phyloP scores from a whole-genome alignment of 192 early-diverging fungal genomes.

The Backusella sp. region DNA sequence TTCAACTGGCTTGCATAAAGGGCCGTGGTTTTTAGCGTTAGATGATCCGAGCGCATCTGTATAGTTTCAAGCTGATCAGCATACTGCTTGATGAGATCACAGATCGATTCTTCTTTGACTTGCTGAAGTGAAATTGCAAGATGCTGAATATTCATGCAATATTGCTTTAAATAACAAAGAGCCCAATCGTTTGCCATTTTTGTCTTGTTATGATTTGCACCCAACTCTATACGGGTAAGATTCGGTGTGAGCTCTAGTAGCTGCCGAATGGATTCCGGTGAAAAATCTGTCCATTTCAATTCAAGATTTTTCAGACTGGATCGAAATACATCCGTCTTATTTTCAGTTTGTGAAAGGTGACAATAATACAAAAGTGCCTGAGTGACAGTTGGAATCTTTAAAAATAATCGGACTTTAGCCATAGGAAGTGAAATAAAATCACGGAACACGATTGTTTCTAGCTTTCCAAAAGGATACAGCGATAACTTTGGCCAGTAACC shows the following conservation, averaged over 20 bases:
- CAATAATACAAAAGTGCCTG: not conserved
- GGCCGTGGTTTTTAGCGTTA: not conserved
- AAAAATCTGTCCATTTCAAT: slow-evolving; percentile 15
- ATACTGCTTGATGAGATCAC: slow-evolving; percentile 6
- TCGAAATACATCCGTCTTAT: not conserved
- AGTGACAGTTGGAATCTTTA: not conserved
- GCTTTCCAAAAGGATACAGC: not conserved
- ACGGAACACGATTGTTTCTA: not conserved
- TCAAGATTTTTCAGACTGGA: not conserved
- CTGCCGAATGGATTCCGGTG: not conserved
- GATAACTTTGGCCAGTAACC: not conserved
- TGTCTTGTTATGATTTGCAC: slow-evolving; percentile 15
- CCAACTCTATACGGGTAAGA: slow-evolving; percentile 4
- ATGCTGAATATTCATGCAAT: not conserved
- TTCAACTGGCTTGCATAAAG: slow-evolving; percentile 4
- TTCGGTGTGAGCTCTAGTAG: slow-evolving; percentile 1
- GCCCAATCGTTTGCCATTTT: not conserved
- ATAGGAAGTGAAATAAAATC: slow-evolving; percentile 6
- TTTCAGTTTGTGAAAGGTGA: not conserved
- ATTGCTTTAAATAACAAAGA: not conserved
- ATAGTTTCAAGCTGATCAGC: slow-evolving; percentile 5
- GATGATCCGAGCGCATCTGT: not conserved
- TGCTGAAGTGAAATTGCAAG: slow-evolving; percentile 16
- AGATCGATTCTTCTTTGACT: slow-evolving; percentile 6
- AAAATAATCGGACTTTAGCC: not conserved